These are phyloP conservation scores for Sphagnum tenellum DNA, from an alignment of 225 moss, liverwort and hornwort species.

Conservation along the genomic window DNA sequence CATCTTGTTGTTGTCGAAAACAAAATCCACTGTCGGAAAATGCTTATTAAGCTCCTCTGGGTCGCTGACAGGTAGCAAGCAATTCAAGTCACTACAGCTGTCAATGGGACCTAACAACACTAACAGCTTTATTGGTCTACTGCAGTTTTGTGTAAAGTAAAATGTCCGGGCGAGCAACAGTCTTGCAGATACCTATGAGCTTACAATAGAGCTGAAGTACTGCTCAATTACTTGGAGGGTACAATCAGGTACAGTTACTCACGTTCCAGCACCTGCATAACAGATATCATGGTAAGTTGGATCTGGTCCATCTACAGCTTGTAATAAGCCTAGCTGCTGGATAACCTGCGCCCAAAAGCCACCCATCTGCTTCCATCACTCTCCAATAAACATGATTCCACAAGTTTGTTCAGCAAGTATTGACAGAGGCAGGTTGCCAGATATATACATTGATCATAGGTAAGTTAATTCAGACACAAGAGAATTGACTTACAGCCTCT, in stretches of 20 bases:
- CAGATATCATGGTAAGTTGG: slow-evolving; percentile 72
- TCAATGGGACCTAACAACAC: too few species aligned
- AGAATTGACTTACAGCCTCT: slow-evolving; percentile 42
- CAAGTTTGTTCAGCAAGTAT: too few species aligned
- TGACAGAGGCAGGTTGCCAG: too few species aligned
- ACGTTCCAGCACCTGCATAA: slow-evolving; percentile 79
- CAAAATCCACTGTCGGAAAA: slow-evolving; percentile 71
- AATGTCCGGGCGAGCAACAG: too few species aligned
- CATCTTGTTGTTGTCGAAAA: slow-evolving; percentile 47
- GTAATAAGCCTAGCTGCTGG: slow-evolving; percentile 46
- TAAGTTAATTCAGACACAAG: background rate
- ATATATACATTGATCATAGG: too few species aligned
- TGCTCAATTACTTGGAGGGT: too few species aligned
- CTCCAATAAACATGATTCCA: too few species aligned
- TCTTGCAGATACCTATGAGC: too few species aligned
- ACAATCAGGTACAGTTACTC: slow-evolving; percentile 2
- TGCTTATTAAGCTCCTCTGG: slow-evolving; percentile 41
- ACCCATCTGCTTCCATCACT: slow-evolving; percentile 3
- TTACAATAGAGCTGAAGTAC: too few species aligned
- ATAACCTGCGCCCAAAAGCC: slow-evolving; percentile 38
- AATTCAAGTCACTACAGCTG: slow-evolving; percentile 1
- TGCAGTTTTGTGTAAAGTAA: too few species aligned
- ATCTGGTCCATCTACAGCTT: slow-evolving; percentile 72
- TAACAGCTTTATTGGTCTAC: too few species aligned
- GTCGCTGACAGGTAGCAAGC: slow-evolving; percentile 36